phyloP scores from a whole-genome alignment of 129 eudicot species.

The Silybum marianum region DNA sequence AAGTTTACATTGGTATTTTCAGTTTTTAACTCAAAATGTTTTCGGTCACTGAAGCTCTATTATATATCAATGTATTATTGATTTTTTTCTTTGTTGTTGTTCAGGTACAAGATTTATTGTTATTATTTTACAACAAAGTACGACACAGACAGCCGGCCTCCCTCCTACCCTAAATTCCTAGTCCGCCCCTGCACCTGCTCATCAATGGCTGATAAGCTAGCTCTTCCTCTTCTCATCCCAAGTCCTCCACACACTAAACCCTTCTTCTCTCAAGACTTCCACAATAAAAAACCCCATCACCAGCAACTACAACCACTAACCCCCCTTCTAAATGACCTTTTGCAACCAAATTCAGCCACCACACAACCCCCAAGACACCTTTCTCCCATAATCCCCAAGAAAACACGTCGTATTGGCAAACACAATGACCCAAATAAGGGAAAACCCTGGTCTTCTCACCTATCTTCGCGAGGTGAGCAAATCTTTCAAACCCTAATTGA shows the following conservation, averaged over 20 bases:
- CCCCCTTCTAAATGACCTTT: slow-evolving; percentile 38
- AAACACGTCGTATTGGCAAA: slow-evolving; percentile 55
- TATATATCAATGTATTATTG: not conserved
- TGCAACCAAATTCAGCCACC: slow-evolving; percentile 38
- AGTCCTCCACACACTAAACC: slow-evolving; percentile 33
- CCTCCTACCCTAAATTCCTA: not conserved
- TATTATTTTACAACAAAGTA: not conserved
- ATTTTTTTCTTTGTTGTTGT: not conserved
- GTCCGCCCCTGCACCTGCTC: not conserved
- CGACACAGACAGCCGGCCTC: not conserved
- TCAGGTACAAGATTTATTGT: not conserved
- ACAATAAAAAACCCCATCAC: slow-evolving; percentile 44
- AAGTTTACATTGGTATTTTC: not conserved
- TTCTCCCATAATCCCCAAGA: slow-evolving; percentile 34
- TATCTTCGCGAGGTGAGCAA: slow-evolving; percentile 66
- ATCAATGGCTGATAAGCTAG: slow-evolving; percentile 78
- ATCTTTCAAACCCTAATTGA: slow-evolving; percentile 51
- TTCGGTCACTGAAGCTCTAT: not conserved
- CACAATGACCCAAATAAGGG: slow-evolving; percentile 71
- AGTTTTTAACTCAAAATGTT: not conserved
- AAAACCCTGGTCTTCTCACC: slow-evolving; percentile 74
- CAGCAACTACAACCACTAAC: slow-evolving; percentile 35
- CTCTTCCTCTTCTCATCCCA: slow-evolving; percentile 56
- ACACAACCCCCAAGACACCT: slow-evolving; percentile 27
- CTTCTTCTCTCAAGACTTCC: slow-evolving; percentile 57